Evolutionary conservation across 176 grass and related monocot species (phyloP), one percentile per base, ranked within the genome.

Genomic region (Thalia dealbata): DNA sequence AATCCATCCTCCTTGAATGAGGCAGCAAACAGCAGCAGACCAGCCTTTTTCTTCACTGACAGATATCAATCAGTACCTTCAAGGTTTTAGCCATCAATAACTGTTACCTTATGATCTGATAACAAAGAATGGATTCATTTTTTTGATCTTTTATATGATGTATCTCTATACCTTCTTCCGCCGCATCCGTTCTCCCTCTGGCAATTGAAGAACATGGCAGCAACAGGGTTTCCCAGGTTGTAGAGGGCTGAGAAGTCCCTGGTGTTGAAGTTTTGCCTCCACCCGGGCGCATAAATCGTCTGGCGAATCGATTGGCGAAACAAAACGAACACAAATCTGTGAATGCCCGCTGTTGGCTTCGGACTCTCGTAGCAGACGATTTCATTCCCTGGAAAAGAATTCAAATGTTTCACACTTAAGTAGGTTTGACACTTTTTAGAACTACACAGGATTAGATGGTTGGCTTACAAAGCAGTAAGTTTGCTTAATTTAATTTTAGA

Each of bases 101-200:
- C 4, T 38, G 32, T 38, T 38, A 38, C n/a, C n/a, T 38, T 38
- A 38, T 38, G 32, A 4, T 38, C 32, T 4, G 32, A 38, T 38
- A 38, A 38, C 4, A 38, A 38, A n/a, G n/a, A n/a, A n/a, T n/a
- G n/a, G n/a, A n/a, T n/a, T n/a, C n/a, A n/a, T 15, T 6, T 5
- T 55, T 19, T 55, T n/a, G 19, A 58, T 58, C 7, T 19, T 7
- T 55, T n/a, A 5, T 5, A 3, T 1, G 15, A n/a, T 58, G 18
- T n/a, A 58, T 19, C 6, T 22, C 19, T 14, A 78, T 81, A 89
- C 86, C 92, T 89, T 84, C 92, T 85, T 52, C 92, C 92, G 74
- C 92, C 92, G 70, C 92, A 96, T 7, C 88, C 88, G 26, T 83
- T 96, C 77, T 96, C 92, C 64, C 86, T 87, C 70, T 96, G 92